These are phyloP conservation scores for Plasmodium inui DNA, from an alignment of 169 alveolate species.

Conservation along the genomic window DNA sequence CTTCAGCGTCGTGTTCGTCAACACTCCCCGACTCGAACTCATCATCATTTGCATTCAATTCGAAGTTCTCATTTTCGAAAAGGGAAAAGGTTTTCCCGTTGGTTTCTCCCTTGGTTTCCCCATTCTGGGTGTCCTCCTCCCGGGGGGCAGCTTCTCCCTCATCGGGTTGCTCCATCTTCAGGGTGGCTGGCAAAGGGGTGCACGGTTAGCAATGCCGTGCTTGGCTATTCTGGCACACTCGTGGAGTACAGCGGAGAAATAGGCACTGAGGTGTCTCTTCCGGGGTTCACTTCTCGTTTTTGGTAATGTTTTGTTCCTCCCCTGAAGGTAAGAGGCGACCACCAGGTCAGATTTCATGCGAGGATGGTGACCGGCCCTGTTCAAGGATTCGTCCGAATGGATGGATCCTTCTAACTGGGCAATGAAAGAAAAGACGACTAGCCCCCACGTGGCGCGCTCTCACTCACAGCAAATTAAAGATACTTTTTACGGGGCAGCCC, in stretches of 20 bases:
- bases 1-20: slow-evolving; percentile 72
- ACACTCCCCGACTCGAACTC: slow-evolving; percentile 55
- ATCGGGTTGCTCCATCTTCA: not conserved
- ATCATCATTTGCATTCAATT: slow-evolving; percentile 20
- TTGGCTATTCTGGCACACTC: not conserved
- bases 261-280: not conserved
- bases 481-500: not conserved
- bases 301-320: not conserved
- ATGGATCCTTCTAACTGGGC: not conserved
- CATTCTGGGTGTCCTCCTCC: not conserved
- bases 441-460: not conserved
- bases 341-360: not conserved
- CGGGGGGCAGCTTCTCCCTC: not conserved
- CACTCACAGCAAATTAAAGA: not conserved
- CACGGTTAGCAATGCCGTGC: not conserved
- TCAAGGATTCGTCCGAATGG: not conserved
- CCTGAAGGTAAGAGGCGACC: not conserved
- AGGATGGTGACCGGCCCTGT: not conserved
- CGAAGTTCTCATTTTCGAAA: slow-evolving; percentile 60
- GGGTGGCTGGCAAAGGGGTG: not conserved
- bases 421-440: not conserved
- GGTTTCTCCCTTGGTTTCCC: not conserved
- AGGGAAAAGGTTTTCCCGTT: slow-evolving; percentile 26
- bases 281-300: not conserved
- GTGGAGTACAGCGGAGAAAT: not conserved